These are phyloP conservation scores for Pseudogymnoascus sp. DNA, from an alignment of 2,329 filamentous ascomycete genomes.

Conservation along the genomic window DNA sequence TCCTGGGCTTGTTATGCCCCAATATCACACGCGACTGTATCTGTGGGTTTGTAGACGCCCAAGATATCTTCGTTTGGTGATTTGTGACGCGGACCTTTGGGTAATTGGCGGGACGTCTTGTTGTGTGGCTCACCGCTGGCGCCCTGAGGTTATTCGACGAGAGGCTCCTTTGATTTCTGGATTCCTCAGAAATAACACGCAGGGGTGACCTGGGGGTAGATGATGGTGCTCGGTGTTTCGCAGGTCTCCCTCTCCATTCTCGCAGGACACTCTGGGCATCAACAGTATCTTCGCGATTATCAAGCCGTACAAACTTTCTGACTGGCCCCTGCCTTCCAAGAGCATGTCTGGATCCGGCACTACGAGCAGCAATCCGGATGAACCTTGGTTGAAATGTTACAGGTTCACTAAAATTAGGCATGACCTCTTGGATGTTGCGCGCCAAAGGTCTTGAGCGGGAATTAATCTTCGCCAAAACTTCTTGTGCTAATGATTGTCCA, in stretches of 20 bases:
- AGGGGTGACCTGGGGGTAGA: not conserved
- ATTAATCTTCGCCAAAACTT: not conserved
- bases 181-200: conserved; percentile 14
- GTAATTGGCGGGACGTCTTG: not conserved
- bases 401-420: conserved; percentile 4
- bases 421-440: conserved; percentile 6
- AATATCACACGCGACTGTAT: not conserved
- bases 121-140: not conserved
- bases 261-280: conserved; percentile 46
- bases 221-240: conserved; percentile 29
- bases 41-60: not conserved
- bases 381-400: conserved; percentile 39
- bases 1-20: not conserved
- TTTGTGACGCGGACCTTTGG: not conserved
- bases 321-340: conserved; percentile 47
- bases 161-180: not conserved
- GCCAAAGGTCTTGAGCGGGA: not conserved
- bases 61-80: conserved; percentile 1
- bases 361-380: conserved; percentile 52
- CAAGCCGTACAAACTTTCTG: conserved; percentile 50
- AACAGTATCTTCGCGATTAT: conserved; percentile 50
- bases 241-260: conserved; percentile 45
- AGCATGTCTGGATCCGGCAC: conserved; percentile 38
- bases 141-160: not conserved
- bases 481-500: not conserved